Percentiles rank a stretch among this genome's conserved stretches.
Evolutionary conservation across 495 filamentous ascomycete species (phyloP).

Genomic region (Cladorrhinum samala): DNA sequence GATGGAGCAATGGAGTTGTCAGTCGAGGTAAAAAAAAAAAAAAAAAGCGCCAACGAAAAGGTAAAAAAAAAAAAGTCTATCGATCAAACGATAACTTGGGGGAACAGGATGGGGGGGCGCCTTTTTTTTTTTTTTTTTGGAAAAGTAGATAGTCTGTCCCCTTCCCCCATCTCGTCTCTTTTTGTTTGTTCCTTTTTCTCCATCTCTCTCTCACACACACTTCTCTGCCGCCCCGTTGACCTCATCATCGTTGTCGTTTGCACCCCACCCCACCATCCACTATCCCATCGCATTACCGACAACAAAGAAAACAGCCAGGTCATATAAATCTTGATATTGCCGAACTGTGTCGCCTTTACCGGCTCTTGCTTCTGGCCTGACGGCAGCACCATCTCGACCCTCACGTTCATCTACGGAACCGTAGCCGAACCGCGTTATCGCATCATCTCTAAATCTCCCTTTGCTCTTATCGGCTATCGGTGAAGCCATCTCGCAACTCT

Average conservation of each 20-base stretch:
- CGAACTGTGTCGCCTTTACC: not conserved
- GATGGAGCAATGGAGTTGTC: not conserved
- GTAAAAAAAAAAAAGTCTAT: too few relatives aligned
- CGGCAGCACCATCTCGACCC: not conserved
- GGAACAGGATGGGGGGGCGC: too few relatives aligned
- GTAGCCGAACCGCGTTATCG: too few relatives aligned
- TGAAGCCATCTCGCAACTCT: not conserved
- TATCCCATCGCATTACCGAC: not conserved
- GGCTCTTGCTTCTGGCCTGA: not conserved
- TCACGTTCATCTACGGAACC: not conserved
- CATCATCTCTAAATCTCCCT: not conserved
- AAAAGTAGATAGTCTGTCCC: too few relatives aligned
- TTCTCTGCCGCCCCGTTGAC: not conserved
- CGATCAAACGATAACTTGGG: too few relatives aligned
- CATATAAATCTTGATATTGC: not conserved
- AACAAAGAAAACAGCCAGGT: not conserved
- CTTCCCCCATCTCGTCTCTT: not conserved
- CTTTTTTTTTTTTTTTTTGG: too few relatives aligned
- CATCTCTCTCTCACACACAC: not conserved
- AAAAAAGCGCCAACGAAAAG: too few relatives aligned
- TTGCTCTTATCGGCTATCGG: slow-evolving; percentile 1
- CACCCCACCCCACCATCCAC: not conserved
- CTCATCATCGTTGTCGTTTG: not conserved
- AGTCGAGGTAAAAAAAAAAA: not conserved
- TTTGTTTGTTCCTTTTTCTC: not conserved